Evolutionary conservation across 192 early-diverging fungal species (phyloP).

Genomic region (Coemansia erecta): DNA sequence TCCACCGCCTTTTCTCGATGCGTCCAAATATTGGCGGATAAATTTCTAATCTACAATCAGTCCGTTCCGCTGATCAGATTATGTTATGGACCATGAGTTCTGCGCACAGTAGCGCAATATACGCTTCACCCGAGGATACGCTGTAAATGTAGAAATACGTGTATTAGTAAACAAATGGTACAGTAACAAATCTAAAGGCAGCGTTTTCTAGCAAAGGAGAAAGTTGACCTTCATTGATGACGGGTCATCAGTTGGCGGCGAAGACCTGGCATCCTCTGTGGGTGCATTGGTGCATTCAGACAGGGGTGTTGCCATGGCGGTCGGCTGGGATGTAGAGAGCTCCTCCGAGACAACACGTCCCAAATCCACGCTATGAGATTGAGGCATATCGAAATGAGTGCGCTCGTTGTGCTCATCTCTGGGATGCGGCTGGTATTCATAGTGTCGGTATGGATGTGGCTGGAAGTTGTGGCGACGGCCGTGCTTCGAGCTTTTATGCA

Average conservation of each 20-base stretch:
- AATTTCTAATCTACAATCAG: no score
- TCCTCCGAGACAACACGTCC: neutral
- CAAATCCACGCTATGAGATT: neutral
- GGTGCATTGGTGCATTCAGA: slow-evolving; percentile 28
- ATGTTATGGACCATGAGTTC: no score
- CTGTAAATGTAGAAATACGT: no score
- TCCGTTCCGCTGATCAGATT: no score
- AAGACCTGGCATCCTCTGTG: slow-evolving; percentile 15
- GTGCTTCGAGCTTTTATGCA: neutral
- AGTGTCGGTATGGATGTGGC: neutral
- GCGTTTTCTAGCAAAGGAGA: slow-evolving; percentile 24
- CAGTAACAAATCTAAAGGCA: neutral
- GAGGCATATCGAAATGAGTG: neutral
- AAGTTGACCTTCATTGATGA: slow-evolving; percentile 49
- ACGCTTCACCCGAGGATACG: no score
- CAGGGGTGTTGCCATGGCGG: slow-evolving; percentile 17
- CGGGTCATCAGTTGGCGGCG: slow-evolving; percentile 20
- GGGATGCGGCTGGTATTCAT: neutral
- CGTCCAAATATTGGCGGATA: no score
- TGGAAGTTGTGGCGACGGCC: neutral
- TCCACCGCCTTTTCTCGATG: neutral
- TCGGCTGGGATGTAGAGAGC: slow-evolving; percentile 6
- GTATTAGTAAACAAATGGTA: slow-evolving; percentile 2
- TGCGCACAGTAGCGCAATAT: no score
- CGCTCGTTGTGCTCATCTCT: neutral